Evolutionary conservation across 805 yeast species (phyloP).

Genomic region (Komagataella ulmi): DNA sequence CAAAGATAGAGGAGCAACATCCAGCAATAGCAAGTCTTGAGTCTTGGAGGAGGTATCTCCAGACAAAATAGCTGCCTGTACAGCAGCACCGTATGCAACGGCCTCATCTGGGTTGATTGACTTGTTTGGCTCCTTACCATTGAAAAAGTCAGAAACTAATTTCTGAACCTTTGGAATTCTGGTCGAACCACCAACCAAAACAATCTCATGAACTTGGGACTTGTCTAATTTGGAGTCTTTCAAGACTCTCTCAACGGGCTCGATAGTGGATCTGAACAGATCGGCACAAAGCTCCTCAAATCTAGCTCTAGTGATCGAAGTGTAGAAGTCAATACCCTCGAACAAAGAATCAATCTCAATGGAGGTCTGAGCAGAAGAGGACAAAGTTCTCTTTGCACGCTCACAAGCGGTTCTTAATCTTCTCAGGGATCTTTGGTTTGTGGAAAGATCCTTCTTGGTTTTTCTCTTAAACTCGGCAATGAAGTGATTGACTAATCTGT

Average conservation of each 20-base stretch:
- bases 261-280: conserved; percentile 85
- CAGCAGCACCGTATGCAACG: conserved; percentile 98
- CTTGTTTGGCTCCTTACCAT: conserved; percentile 94
- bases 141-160: conserved; percentile 89
- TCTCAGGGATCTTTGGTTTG: conserved; percentile 94
- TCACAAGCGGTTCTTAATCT: conserved; percentile 98
- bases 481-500: conserved; percentile 90
- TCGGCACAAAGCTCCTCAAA: conserved; percentile 94
- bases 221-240: conserved; percentile 70
- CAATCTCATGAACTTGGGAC: conserved; percentile 63
- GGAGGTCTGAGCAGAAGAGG: conserved; percentile 91
- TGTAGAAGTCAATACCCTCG: conserved; percentile 96
- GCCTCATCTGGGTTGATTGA: conserved; percentile 98
- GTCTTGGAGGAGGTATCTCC: conserved; percentile 93
- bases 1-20: conserved; percentile 92
- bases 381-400: conserved; percentile 96
- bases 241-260: conserved; percentile 88
- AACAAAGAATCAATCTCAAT: conserved; percentile 89
- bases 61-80: conserved; percentile 91
- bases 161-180: conserved; percentile 97
- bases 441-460: conserved; percentile 85
- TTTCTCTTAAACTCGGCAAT: conserved; percentile 95
- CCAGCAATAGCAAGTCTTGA: conserved; percentile 89
- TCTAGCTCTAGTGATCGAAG: conserved; percentile 94
- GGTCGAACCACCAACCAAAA: conserved; percentile 96